phyloP scores from a whole-genome alignment of 805 yeast species.

The Candida methanosorbosa region DNA sequence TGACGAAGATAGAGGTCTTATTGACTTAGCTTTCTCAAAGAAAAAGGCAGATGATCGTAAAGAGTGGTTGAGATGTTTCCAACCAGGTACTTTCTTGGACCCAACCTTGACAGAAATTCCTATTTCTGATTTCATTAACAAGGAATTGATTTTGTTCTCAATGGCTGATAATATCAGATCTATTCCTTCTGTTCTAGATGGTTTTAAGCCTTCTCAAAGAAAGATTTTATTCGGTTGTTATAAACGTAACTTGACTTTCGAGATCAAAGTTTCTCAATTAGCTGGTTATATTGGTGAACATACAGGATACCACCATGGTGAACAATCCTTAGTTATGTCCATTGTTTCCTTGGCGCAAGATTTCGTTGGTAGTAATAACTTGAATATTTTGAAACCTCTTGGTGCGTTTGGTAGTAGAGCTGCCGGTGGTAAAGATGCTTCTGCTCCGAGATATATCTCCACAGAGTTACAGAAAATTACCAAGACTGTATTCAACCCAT shows the following conservation, averaged over 20 bases:
- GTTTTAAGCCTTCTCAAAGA: constrained; percentile 95
- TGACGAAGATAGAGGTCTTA: constrained; percentile 64
- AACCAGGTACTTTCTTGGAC: constrained; percentile 88
- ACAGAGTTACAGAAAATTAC: constrained; percentile 78
- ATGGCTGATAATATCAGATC: constrained; percentile 96
- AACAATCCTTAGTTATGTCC: constrained; percentile 76
- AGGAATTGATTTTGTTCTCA: constrained; percentile 88
- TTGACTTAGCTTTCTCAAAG: constrained; percentile 91
- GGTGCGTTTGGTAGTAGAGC: constrained; percentile 97
- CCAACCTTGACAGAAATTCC: constrained; percentile 72
- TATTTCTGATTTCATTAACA: constrained; percentile 87
- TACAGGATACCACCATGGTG: constrained; percentile 96
- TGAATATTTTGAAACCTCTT: constrained; percentile 77
- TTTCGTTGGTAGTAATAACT: constrained; percentile 86
- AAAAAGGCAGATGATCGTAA: constrained; percentile 95
- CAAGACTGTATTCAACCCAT: constrained; percentile 62
- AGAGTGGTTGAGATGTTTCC: constrained; percentile 88
- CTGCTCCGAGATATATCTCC: constrained; percentile 95
- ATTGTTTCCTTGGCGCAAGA: constrained; percentile 93
- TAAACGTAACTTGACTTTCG: constrained; percentile 65
- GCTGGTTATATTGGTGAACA: constrained; percentile 85
- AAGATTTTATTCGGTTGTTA: constrained; percentile 86
- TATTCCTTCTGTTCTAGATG: constrained; percentile 89
- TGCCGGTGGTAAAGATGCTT: constrained; percentile 95
- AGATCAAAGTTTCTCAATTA: constrained; percentile 84